A percentile compares a stretch with the other conserved stretches of the same genome.
These are phyloP conservation scores for Podosphaera leucotricha DNA, from an alignment of 2,329 filamentous ascomycete genomes.

Conservation along the genomic window DNA sequence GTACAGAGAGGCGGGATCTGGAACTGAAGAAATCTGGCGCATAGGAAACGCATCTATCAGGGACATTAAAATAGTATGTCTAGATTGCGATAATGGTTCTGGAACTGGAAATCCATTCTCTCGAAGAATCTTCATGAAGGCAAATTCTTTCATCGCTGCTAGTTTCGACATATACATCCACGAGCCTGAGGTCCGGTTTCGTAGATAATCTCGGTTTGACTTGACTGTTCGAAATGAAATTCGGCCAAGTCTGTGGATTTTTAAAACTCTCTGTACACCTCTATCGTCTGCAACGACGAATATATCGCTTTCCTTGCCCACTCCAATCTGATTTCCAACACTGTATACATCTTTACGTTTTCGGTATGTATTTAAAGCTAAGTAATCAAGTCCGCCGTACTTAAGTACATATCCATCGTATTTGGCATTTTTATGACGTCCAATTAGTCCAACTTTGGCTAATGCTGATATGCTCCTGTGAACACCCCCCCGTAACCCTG, in stretches of 20 bases:
- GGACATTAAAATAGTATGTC: constrained; percentile 92
- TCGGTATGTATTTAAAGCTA: constrained; percentile 79
- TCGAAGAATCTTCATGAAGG: constrained; percentile 73
- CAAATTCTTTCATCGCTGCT: constrained; percentile 80
- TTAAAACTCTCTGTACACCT: constrained; percentile 61
- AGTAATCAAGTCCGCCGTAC: constrained; percentile 90
- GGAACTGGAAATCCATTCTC: constrained; percentile 79
- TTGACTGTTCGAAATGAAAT: constrained; percentile 96
- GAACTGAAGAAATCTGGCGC: constrained; percentile 64
- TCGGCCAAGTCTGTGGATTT: constrained; percentile 84
- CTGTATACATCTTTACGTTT: constrained; percentile 65
- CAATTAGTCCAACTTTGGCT: constrained; percentile 79
- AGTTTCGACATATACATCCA: constrained; percentile 98
- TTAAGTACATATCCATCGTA: constrained; percentile 95
- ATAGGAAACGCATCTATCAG: constrained; percentile 82
- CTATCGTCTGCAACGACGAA: constrained; percentile 68
- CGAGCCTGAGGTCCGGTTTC: constrained; percentile 53
- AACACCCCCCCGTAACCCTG: constrained; percentile 62
- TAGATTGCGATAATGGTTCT: constrained; percentile 64
- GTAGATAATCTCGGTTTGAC: constrained; percentile 83
- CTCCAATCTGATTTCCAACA: constrained; percentile 80
- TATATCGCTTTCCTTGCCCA: constrained; percentile 95
- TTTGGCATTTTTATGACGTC: constrained; percentile 79
- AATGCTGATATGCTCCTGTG: constrained; percentile 73
- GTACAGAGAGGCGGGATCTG: constrained; percentile 68